A percentile compares a stretch with the other conserved stretches of the same genome.
Conservation (phyloP, 2,329 filamentous ascomycete species). For the Aspergillus hortae region DNA sequence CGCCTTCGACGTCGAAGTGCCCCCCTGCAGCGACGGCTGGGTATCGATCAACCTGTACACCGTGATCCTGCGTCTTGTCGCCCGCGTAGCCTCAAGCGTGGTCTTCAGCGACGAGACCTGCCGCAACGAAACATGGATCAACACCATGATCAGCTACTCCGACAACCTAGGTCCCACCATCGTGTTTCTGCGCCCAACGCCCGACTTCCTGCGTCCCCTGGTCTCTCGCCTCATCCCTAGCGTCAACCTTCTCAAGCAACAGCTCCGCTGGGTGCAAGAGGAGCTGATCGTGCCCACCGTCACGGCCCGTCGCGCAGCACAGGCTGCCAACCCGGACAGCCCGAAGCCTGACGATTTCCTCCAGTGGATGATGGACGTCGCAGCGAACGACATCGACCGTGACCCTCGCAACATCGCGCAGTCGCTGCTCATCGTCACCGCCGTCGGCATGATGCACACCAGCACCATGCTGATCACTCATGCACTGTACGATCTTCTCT, state of each 20-base stretch:
- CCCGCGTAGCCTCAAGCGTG: conserved; percentile 39
- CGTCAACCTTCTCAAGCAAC: conserved; percentile 28
- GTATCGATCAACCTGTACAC: conserved; percentile 19
- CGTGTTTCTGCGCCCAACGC: conserved; percentile 31
- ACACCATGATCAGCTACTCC: conserved; percentile 31
- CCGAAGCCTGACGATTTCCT: conserved; percentile 28
- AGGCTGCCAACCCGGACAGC: conserved; percentile 15
- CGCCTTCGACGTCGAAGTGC: conserved; percentile 21
- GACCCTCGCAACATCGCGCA: conserved; percentile 22
- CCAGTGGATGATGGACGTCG: conserved; percentile 32
- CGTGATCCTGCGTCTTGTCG: conserved; percentile 32
- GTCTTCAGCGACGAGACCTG: conserved; percentile 37
- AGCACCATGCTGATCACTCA: conserved; percentile 32
- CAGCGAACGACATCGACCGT: conserved; percentile 18
- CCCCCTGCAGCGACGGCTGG: conserved; percentile 25
- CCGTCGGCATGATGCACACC: conserved; percentile 26
- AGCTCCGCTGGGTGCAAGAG: conserved; percentile 27
- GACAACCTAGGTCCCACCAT: conserved; percentile 32
- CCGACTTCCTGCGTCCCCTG: conserved; percentile 30
- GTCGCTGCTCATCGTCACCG: conserved; percentile 24
- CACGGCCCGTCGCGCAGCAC: conserved; percentile 22
- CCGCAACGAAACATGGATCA: conserved; percentile 38
- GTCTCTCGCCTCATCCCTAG: conserved; percentile 33
- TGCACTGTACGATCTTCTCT: conserved; percentile 51
- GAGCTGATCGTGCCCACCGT: conserved; percentile 35